Evolutionary conservation across 768 basidiomycete genomes (phyloP).

Genomic region (Tylopilus vinaceipallidus): DNA sequence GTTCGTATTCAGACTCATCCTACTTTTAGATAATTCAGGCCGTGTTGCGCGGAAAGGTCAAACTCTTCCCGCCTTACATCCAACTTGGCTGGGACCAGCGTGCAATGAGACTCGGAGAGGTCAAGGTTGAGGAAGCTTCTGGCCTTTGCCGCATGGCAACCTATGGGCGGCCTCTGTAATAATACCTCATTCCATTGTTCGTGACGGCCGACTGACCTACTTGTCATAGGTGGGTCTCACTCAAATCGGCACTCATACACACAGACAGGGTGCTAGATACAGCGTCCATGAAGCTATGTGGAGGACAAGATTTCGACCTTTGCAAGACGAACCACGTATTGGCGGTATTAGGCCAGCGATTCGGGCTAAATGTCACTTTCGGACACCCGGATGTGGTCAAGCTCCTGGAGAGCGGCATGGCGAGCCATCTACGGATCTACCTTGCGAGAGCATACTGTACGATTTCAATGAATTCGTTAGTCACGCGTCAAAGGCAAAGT

Average conservation of each 20-base stretch:
- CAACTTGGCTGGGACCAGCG: neutral
- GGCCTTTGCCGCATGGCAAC: neutral
- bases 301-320: neutral
- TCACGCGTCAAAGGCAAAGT: too few relatives aligned
- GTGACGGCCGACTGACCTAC: neutral
- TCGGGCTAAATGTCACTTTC: constrained; percentile 1
- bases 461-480: too few relatives aligned
- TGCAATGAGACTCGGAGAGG: neutral
- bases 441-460: too few relatives aligned
- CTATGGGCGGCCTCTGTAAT: neutral
- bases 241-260: neutral
- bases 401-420: constrained; percentile 3
- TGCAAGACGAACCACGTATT: neutral
- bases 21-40: neutral
- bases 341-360: constrained; percentile 2
- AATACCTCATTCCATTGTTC: too few relatives aligned
- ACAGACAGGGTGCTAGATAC: neutral
- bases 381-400: constrained; percentile 5
- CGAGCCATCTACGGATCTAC: constrained; percentile 13
- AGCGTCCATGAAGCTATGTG: neutral
- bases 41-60: neutral
- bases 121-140: neutral
- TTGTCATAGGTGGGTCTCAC: constrained; percentile 4
- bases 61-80: neutral
- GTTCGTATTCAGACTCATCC: too few relatives aligned